Evolutionary conservation across 306 rosid genomes (phyloP), one percentile per base, ranked within the genome.

Genomic region (Adenanthera pavonina): DNA sequence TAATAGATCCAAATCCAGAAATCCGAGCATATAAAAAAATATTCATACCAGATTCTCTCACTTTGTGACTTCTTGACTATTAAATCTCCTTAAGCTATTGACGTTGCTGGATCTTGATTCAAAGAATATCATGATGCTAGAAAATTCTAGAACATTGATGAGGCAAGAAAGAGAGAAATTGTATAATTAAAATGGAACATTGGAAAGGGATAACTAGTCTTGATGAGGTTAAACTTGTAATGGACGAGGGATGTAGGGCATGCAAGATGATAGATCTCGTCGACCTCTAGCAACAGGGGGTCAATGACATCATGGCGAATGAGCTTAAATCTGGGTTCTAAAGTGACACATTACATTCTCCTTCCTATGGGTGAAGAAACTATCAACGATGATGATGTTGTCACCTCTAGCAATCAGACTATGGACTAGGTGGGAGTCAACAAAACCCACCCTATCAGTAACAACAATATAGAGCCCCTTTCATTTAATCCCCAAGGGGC

Each of bases 161-260:
- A n/a, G n/a, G n/a, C n/a, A n/a, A n/a, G n/a, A n/a, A n/a, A n/a
- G n/a, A n/a, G n/a, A 33, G 2, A 61, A 61, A 61, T 61, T 61
- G 40, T 30, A 11, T 8, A 10, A 1, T 30, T 61, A 3, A 8
- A 61, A 40, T 0, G 38, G 6, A 13, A 14, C 71, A 30, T 2
- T 20, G 34, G 44, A n/a, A 78, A 84, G 88, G 94, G 94, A 90
- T 90, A 90, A 54, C 88, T 90, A 1, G 94, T 90, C 85, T 90
- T 90, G 83, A 90, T 90, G 4, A 92, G 92, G 88, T 90, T 90
- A 89, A 90, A 90, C 76, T 91, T 91, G 89, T 91, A 91, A 51
- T 91, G 95, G 11, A 91, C 95, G 0, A 91, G 95, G 52, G 95
- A 89, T 51, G 95, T 91, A 13, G 95, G 95, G 86, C 95, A 89